These are phyloP conservation scores for Macroventuria anomochaeta DNA, from an alignment of 2,329 filamentous ascomycete genomes.

Conservation along the genomic window DNA sequence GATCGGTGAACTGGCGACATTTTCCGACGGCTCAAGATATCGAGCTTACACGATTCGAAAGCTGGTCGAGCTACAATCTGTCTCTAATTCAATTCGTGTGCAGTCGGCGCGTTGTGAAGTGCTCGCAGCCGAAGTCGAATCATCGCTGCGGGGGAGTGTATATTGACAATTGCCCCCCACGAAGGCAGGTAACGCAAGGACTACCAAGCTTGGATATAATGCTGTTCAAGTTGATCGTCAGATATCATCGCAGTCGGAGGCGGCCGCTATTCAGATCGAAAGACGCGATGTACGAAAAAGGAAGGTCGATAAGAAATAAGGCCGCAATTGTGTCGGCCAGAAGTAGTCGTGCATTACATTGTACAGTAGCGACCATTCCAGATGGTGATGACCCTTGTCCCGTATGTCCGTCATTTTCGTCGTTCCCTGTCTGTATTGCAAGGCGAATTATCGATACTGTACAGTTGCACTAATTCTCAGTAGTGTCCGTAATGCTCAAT, in stretches of 20 bases:
- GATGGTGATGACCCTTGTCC: slow-evolving; percentile 20
- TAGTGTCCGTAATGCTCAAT: slow-evolving; percentile 1
- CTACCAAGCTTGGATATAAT: slow-evolving; percentile 1
- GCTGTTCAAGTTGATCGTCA: slow-evolving; percentile 4
- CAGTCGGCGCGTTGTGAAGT: not conserved
- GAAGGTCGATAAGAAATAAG: slow-evolving; percentile 24
- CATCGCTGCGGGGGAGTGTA: not conserved
- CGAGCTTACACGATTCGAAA: not conserved
- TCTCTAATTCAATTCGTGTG: not conserved
- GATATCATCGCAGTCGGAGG: slow-evolving; percentile 14
- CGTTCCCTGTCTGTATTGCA: slow-evolving; percentile 26
- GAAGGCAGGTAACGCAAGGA: not conserved
- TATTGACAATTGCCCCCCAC: not conserved
- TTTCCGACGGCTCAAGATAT: not conserved
- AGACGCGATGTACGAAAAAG: slow-evolving; percentile 20
- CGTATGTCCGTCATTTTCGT: slow-evolving; percentile 25
- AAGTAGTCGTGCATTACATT: slow-evolving; percentile 20
- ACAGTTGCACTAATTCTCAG: slow-evolving; percentile 25
- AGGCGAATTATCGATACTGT: slow-evolving; percentile 27
- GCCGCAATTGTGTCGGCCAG: slow-evolving; percentile 18
- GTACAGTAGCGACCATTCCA: slow-evolving; percentile 26
- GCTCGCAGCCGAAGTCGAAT: not conserved
- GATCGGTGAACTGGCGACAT: not conserved
- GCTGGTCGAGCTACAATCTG: not conserved
- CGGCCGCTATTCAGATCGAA: slow-evolving; percentile 18